Evolutionary conservation across 305 asterid species (phyloP).

Genomic region (Fraxinus greggii): DNA sequence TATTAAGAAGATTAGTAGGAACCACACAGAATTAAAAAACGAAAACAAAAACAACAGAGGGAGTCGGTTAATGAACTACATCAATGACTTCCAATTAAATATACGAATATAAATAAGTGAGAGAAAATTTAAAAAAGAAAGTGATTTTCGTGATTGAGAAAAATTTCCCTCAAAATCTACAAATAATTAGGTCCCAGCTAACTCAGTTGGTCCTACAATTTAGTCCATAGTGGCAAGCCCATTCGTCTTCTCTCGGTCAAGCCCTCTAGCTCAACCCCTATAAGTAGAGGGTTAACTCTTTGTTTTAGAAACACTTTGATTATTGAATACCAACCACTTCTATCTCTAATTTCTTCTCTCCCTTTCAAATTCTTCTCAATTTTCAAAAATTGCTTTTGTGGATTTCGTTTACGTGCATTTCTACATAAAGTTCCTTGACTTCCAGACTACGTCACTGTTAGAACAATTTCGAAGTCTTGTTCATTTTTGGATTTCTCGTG

Average conservation of each 20-base stretch:
- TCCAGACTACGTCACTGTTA: neutral
- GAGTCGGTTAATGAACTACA: neutral
- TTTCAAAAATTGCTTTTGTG: neutral
- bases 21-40: neutral
- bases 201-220: neutral
- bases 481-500: neutral
- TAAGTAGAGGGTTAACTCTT: neutral
- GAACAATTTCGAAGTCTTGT: neutral
- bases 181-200: neutral
- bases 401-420: neutral
- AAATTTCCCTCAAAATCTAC: neutral
- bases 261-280: neutral
- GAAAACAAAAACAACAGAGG: neutral
- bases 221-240: neutral
- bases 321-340: neutral
- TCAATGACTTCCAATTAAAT: neutral
- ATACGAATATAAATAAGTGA: neutral
- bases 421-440: neutral
- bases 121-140: neutral
- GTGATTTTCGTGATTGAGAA: neutral
- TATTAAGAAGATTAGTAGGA: neutral
- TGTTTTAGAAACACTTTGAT: neutral
- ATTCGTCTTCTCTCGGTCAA: neutral
- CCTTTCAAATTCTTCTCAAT: neutral
- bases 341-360: neutral